Evolutionary conservation across 164 flowering plant species (phyloP).

Genomic region (Pachysandra terminalis): DNA sequence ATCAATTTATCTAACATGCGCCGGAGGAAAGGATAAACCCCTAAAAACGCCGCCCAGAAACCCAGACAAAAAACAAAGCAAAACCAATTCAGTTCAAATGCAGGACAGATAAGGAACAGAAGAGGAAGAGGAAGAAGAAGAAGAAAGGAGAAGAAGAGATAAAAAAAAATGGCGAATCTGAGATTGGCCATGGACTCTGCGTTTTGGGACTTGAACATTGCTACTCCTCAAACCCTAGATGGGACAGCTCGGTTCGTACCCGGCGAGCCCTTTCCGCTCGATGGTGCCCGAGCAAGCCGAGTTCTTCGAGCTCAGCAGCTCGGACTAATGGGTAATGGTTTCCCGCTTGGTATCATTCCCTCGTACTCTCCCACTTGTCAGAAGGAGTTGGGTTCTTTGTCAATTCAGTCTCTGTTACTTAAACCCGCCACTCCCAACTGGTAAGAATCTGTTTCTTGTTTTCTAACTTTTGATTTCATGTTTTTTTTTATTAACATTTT

Average conservation of each 20-base stretch:
- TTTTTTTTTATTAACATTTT: not conserved
- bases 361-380: conserved; percentile 44
- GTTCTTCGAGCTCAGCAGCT: conserved; percentile 66
- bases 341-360: conserved; percentile 82
- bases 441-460: conserved; percentile 24
- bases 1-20: not conserved
- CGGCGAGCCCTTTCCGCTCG: conserved; percentile 67
- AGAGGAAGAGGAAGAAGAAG: conserved; percentile 1
- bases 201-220: conserved; percentile 62
- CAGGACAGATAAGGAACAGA: conserved; percentile 9
- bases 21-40: not conserved
- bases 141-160: not conserved
- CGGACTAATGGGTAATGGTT: conserved; percentile 48
- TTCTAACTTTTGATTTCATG: not conserved
- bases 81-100: conserved; percentile 5
- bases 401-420: conserved; percentile 63
- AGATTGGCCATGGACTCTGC: conserved; percentile 72
- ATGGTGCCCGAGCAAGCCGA: conserved; percentile 51
- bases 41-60: not conserved
- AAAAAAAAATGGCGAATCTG: conserved; percentile 59
- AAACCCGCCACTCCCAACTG: conserved; percentile 35
- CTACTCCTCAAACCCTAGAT: conserved; percentile 55
- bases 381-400: conserved; percentile 61
- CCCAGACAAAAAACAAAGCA: not conserved
- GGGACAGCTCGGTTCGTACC: conserved; percentile 62